Percentiles rank a stretch among this genome's conserved stretches.
Conservation (phyloP, 768 basidiomycete genomes). For the Kwoniella botswanensis region DNA sequence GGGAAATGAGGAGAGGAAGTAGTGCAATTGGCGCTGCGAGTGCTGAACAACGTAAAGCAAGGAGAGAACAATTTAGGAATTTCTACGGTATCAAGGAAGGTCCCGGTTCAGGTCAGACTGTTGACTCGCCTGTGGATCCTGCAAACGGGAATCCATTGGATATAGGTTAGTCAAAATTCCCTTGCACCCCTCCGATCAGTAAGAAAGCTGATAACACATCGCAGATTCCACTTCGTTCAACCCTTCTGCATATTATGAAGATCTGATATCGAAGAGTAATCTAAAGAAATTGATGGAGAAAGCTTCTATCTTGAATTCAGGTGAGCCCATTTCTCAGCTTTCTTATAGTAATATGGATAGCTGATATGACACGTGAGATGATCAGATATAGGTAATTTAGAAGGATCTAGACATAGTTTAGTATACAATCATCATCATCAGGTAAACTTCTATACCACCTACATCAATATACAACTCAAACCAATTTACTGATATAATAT, state of each 20-base stretch:
- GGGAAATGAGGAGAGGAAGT: constrained; percentile 15
- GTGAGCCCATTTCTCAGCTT: constrained; percentile 25
- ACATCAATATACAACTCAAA: background rate
- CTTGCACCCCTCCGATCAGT: background rate
- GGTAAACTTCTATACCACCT: constrained; percentile 26
- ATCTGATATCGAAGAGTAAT: constrained; percentile 43
- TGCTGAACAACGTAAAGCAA: constrained; percentile 39
- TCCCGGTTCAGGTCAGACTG: background rate
- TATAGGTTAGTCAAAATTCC: constrained; percentile 28
- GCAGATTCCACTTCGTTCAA: constrained; percentile 49
- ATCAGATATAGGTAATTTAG: constrained; percentile 51
- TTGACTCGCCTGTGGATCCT: background rate
- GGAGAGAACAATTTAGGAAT: constrained; percentile 45
- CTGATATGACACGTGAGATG: background rate
- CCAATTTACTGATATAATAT: background rate
- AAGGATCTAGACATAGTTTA: constrained; percentile 50
- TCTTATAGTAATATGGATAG: background rate
- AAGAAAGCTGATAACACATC: background rate
- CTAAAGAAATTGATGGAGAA: constrained; percentile 50
- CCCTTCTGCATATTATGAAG: constrained; percentile 48
- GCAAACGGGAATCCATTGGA: constrained; percentile 36
- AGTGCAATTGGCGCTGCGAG: background rate
- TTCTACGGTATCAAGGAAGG: constrained; percentile 49
- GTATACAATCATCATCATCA: constrained; percentile 59
- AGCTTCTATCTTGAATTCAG: constrained; percentile 39